Base-by-base conservation (phyloP, 2,329 filamentous ascomycete species). In the Biscogniauxia sp. region DNA sequence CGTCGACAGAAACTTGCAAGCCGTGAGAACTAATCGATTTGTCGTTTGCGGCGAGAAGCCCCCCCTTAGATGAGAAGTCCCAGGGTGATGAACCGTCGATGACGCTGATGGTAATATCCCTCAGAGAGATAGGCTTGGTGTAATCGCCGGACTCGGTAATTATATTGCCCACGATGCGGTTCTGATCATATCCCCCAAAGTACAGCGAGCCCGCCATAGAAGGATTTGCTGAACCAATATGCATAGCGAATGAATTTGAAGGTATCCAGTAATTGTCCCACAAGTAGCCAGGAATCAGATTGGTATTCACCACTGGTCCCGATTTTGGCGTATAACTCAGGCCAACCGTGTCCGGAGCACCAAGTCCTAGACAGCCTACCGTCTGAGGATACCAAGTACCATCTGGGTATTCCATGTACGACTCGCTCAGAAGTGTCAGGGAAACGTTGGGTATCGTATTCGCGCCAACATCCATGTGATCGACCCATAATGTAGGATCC, bases 211-310 rank as follows among this genome's bases (percentile, higher is more conserved):
- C 76, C 0, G 64, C 53, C 61, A 77, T 72, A 0, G 56, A 51
- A 5, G 71, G 70, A 17, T 61, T 64, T 2, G 67, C 75, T 0
- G 77, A 76, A 5, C 77, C 77, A 20, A 80, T 77, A 57, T 80
- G 78, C 74, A 80, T 70, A 17, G 73, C 72, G 60, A 75, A 79
- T 0, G 76, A 78, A 60, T 76, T 78, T 1, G 77, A 79, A 1
- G 73, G 70, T 19, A 69, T 76, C 13, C 62, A 49, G 1, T 66
- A 54, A 1, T 70, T 52, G 6, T 57, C 51, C 58, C 63, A 69
- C 11, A 74, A 53, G 51, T 65, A 70, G n/a, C 72, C 70, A 1
- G 73, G 71, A 9, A 70, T 62, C 7, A 74, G 62, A 62, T 69
- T 75, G 25, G 72, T 70, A 51, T 75, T 74, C 57, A 72, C 69